Evolutionary conservation across 2,329 filamentous ascomycete species (phyloP).

Genomic region (Alternaria sp.): DNA sequence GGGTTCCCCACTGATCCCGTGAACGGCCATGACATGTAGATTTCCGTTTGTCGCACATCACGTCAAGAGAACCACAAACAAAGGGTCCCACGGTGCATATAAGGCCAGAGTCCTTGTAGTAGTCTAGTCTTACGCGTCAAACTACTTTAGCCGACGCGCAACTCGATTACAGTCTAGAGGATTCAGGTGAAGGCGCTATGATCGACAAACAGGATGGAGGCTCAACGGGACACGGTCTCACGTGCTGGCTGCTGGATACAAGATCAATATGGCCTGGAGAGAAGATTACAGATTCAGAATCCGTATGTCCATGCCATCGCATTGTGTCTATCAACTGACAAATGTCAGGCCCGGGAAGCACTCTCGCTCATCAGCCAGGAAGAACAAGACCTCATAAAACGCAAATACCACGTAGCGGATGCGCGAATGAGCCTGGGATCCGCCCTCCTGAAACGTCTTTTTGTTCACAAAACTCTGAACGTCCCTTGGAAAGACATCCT

Average conservation of each 20-base stretch:
- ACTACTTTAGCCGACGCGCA: slow-evolving; percentile 5
- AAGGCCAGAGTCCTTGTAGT: slow-evolving; percentile 5
- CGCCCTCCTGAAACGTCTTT: slow-evolving; percentile 76
- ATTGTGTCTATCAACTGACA: background rate
- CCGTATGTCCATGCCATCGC: slow-evolving; percentile 11
- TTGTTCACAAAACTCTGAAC: slow-evolving; percentile 66
- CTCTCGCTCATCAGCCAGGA: slow-evolving; percentile 56
- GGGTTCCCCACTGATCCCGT: slow-evolving; percentile 14
- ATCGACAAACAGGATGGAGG: slow-evolving; percentile 24
- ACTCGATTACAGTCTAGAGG: background rate
- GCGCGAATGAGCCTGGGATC: slow-evolving; percentile 79
- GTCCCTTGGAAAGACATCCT: slow-evolving; percentile 69
- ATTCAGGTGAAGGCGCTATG: slow-evolving; percentile 11
- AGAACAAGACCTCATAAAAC: slow-evolving; percentile 67
- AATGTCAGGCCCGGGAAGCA: slow-evolving; percentile 52
- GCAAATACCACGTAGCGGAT: slow-evolving; percentile 73
- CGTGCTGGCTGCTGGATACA: slow-evolving; percentile 62
- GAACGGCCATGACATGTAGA: slow-evolving; percentile 9
- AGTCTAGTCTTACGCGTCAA: background rate
- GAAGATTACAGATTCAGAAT: slow-evolving; percentile 47
- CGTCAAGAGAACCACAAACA: background rate
- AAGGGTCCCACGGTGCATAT: slow-evolving; percentile 5
- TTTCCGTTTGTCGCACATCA: slow-evolving; percentile 5
- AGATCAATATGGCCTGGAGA: slow-evolving; percentile 57
- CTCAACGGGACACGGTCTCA: slow-evolving; percentile 37